phyloP scores from a whole-genome alignment of 805 yeast genomes.

The Candida patagonica region DNA sequence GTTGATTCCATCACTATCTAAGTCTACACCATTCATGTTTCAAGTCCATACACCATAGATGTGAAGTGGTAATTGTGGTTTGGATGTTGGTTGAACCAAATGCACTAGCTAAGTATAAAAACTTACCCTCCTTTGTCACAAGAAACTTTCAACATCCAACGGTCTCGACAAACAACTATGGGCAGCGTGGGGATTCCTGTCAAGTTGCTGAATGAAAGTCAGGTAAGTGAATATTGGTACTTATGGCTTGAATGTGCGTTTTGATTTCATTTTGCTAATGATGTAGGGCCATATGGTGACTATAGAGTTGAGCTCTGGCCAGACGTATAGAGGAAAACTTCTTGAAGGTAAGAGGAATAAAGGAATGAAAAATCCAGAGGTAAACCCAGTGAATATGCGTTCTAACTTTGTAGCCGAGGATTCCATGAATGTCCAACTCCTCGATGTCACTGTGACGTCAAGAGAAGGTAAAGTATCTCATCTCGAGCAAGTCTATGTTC shows the following conservation, averaged over 20 bases:
- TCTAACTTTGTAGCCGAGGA: conserved; percentile 46
- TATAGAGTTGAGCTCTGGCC: conserved; percentile 77
- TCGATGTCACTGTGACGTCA: conserved; percentile 72
- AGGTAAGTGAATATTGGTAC: conserved; percentile 24
- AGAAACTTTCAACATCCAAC: neutral
- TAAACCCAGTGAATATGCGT: neutral
- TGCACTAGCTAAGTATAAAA: too few species aligned
- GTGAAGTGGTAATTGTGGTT: too few species aligned
- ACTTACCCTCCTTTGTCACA: neutral
- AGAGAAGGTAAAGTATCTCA: conserved; percentile 66
- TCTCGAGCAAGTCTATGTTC: conserved; percentile 75
- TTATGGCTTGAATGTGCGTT: neutral
- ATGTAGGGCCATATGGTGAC: conserved; percentile 70
- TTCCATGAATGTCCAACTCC: conserved; percentile 83
- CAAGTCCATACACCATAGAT: too few species aligned
- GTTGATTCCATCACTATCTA: conserved; percentile 2
- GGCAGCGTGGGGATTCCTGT: conserved; percentile 65
- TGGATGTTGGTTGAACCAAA: too few species aligned
- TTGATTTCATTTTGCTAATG: neutral
- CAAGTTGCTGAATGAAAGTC: conserved; percentile 77
- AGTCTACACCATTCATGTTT: neutral
- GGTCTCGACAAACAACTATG: conserved; percentile 2
- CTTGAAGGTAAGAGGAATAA: conserved; percentile 42
- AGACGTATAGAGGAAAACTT: conserved; percentile 78
- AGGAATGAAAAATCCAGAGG: neutral